Evolutionary conservation across 225 moss, liverwort and hornwort genomes (phyloP).

Genomic region (Anthoceros angustus): DNA sequence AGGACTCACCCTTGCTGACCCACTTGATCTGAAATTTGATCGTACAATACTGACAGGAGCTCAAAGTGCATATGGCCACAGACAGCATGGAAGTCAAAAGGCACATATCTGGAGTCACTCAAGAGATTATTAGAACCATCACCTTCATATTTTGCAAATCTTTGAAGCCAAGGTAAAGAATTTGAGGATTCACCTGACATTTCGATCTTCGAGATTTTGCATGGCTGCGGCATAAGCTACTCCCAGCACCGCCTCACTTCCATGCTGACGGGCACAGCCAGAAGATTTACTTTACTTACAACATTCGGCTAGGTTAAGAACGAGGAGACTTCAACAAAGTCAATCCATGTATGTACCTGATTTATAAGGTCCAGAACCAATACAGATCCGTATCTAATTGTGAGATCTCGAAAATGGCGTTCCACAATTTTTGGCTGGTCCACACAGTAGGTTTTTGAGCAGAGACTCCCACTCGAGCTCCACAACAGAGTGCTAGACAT

Average conservation of each 20-base stretch:
- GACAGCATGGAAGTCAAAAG: slow-evolving; percentile 83
- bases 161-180: neutral
- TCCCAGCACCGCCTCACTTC: slow-evolving; percentile 75
- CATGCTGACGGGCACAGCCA: slow-evolving; percentile 39
- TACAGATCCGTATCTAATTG: slow-evolving; percentile 69
- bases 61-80: slow-evolving; percentile 95
- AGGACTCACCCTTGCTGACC: slow-evolving; percentile 48
- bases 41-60: slow-evolving; percentile 48
- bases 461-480: neutral
- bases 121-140: neutral
- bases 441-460: too few species aligned
- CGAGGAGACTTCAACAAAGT: neutral
- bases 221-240: slow-evolving; percentile 54
- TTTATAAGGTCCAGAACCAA: slow-evolving; percentile 79
- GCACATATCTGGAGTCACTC: slow-evolving; percentile 40
- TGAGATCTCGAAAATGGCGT: slow-evolving; percentile 71
- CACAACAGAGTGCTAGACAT: neutral
- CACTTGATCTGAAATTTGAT: slow-evolving; percentile 35
- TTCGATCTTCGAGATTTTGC: slow-evolving; percentile 43
- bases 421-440: slow-evolving; percentile 50
- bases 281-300: neutral
- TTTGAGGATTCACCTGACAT: slow-evolving; percentile 31
- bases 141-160: too few species aligned
- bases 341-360: slow-evolving; percentile 32
- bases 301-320: neutral